Evolutionary conservation across 2,329 filamentous ascomycete genomes (phyloP).

Genomic region (Pseudocercospora fijiensis): DNA sequence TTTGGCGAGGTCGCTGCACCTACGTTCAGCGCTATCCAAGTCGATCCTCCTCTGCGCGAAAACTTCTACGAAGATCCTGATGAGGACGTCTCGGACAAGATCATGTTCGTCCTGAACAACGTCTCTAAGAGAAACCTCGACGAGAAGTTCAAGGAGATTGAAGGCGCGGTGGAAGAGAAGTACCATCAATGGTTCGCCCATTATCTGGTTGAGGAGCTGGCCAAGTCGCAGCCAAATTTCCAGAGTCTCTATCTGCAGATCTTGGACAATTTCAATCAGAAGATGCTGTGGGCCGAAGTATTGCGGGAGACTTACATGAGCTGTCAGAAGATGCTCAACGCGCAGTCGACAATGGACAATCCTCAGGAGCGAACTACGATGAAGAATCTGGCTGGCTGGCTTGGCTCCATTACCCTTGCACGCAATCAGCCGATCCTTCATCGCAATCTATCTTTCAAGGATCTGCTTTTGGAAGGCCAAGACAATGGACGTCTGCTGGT

Average conservation of each 20-base stretch:
- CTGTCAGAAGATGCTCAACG: slow-evolving; percentile 82
- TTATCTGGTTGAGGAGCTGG: slow-evolving; percentile 91
- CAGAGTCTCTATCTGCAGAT: slow-evolving; percentile 90
- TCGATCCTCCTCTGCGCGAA: slow-evolving; percentile 65
- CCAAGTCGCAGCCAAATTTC: slow-evolving; percentile 96
- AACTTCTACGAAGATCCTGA: slow-evolving; percentile 76
- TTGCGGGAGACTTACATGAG: slow-evolving; percentile 88
- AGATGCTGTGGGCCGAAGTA: slow-evolving; percentile 80
- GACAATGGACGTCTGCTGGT: slow-evolving; percentile 88
- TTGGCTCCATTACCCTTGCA: slow-evolving; percentile 88
- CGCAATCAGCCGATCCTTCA: slow-evolving; percentile 94
- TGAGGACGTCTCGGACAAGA: slow-evolving; percentile 83
- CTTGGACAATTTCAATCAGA: slow-evolving; percentile 77
- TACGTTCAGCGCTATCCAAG: slow-evolving; percentile 75
- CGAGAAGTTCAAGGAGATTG: slow-evolving; percentile 78
- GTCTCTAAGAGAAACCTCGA: slow-evolving; percentile 86
- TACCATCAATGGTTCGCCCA: slow-evolving; percentile 96
- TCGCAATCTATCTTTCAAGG: slow-evolving; percentile 95
- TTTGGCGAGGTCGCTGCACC: slow-evolving; percentile 62
- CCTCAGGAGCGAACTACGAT: slow-evolving; percentile 81
- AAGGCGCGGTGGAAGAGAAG: slow-evolving; percentile 71
- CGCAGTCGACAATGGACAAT: slow-evolving; percentile 80
- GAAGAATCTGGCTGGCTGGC: slow-evolving; percentile 91
- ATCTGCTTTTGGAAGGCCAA: slow-evolving; percentile 87
- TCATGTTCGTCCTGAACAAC: slow-evolving; percentile 95